Base-by-base conservation (phyloP, 2,329 filamentous ascomycete genomes). In the Cladophialophora exuberans region DNA sequence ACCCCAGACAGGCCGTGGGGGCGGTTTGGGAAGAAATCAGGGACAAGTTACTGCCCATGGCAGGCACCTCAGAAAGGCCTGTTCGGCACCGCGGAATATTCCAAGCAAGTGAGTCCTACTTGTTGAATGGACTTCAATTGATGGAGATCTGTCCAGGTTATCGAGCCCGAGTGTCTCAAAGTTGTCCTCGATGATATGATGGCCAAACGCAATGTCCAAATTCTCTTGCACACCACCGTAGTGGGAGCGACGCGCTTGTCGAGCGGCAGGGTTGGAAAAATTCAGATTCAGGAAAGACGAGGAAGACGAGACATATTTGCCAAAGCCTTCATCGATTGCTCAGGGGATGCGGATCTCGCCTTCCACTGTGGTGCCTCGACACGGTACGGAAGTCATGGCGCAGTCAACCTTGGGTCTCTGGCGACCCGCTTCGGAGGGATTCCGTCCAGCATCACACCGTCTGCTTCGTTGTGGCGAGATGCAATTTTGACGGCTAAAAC, bases 401-500 rank as follows among this genome's bases (percentile, higher is more conserved):
- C 30, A 7, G 1, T 48, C 18, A 48, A 48, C 31, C 45, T 48
- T 7, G 45, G 45, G 11, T 48, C 45, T 20, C 20, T 48, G 7
- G 30, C 45, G 26, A 48, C 45, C 13, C 45, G 45, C 3, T 48
- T 48, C 22, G 45, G 45, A 35, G 45, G 45, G 7, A 11, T 48
- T 7, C 10, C 45, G 15, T n/a, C 6, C 3, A 36, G 18, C 3
- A 17, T 22, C 13, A 36, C 28, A 3, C 30, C 45, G 7, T 20
- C 45, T 7, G 36, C 48, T 23, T 7, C 11, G 7, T 25, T 35
- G 39, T 55, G 52, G 52, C 52, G 46, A 4, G 52, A 55, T 20
- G 52, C 52, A 6, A 51, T 55, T 22, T n/a, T 42, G 7, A 6
- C 18, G 7, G 52, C 52, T 4, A 55, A 55, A 26, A 23, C 33